Percentiles rank a stretch among this genome's conserved stretches.
phyloP scores from a whole-genome alignment of 768 basidiomycete genomes.

The Clavulina sp. region DNA sequence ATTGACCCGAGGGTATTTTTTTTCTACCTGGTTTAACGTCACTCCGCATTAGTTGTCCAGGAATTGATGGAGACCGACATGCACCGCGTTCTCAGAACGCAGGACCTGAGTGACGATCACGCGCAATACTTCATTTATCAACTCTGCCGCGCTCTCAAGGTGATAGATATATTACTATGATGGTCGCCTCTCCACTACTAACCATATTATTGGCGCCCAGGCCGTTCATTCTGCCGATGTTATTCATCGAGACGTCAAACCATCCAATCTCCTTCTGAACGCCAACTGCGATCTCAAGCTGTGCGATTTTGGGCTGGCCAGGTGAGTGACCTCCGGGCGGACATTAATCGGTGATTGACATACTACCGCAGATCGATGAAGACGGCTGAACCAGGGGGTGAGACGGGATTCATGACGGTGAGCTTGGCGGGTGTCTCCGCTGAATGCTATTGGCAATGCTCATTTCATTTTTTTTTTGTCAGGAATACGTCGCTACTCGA shows the following conservation, averaged over 20 bases:
- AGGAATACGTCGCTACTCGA: conserved; percentile 89
- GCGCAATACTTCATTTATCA: conserved; percentile 90
- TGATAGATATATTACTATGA: too few species aligned
- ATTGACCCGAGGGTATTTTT: neutral
- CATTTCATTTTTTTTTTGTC: conserved; percentile 34
- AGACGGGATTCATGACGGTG: conserved; percentile 21
- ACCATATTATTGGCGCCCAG: too few species aligned
- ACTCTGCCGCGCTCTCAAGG: conserved; percentile 84
- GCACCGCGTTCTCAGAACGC: conserved; percentile 90
- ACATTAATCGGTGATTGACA: neutral
- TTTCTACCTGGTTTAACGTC: neutral
- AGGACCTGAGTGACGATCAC: conserved; percentile 87
- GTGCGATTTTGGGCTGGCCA: conserved; percentile 78
- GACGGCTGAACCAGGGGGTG: conserved; percentile 18
- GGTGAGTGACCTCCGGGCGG: conserved; percentile 15
- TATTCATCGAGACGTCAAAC: conserved; percentile 89
- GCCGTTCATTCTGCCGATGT: conserved; percentile 91
- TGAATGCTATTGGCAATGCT: conserved; percentile 53
- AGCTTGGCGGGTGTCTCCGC: too few species aligned
- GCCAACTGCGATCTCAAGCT: conserved; percentile 91
- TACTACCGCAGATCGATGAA: conserved; percentile 6
- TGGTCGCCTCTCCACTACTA: too few species aligned
- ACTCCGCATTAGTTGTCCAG: conserved; percentile 12
- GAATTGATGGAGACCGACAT: conserved; percentile 81
- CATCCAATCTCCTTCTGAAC: conserved; percentile 87